These are phyloP conservation scores for Purpureocillium takamizusanense DNA, from an alignment of 2,329 filamentous ascomycete species.

Conservation along the genomic window DNA sequence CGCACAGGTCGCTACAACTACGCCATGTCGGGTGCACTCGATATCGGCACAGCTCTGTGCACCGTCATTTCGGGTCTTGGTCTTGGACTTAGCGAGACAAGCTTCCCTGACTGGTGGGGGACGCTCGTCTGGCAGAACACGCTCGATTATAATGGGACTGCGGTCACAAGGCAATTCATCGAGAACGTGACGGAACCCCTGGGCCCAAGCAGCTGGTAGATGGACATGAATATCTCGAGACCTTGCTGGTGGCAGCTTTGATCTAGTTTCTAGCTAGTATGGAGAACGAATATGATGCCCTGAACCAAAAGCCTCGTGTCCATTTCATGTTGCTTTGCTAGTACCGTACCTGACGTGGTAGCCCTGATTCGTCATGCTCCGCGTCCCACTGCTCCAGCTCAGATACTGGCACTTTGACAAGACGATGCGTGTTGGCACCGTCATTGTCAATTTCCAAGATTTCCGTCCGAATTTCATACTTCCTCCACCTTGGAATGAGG, in stretches of 20 bases:
- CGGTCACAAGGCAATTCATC: slow-evolving; percentile 16
- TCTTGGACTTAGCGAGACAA: slow-evolving; percentile 33
- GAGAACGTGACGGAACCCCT: slow-evolving; percentile 17
- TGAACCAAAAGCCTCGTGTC: too few relatives aligned
- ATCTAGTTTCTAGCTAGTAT: too few relatives aligned
- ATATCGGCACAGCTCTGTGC: slow-evolving; percentile 48
- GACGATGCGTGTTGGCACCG: slow-evolving; percentile 30
- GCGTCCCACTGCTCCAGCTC: slow-evolving; percentile 49
- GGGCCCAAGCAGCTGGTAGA: slow-evolving; percentile 17
- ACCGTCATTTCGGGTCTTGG: slow-evolving; percentile 41
- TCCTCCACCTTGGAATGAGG: slow-evolving; percentile 39
- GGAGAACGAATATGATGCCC: too few relatives aligned
- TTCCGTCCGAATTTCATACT: slow-evolving; percentile 47
- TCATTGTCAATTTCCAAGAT: slow-evolving; percentile 39
- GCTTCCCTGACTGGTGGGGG: slow-evolving; percentile 43
- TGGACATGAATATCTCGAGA: too few relatives aligned
- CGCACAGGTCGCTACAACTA: slow-evolving; percentile 40
- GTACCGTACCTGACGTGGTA: too few relatives aligned
- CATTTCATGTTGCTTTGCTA: too few relatives aligned
- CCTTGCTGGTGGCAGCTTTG: too few relatives aligned
- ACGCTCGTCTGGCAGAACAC: slow-evolving; percentile 16
- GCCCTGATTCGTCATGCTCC: slow-evolving; percentile 25
- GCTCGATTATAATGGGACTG: slow-evolving; percentile 17
- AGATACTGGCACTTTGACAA: slow-evolving; percentile 43
- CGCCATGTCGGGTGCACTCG: slow-evolving; percentile 47